Evolutionary conservation across 2,329 filamentous ascomycete species (phyloP).

Genomic region (Calonectria crousiana): DNA sequence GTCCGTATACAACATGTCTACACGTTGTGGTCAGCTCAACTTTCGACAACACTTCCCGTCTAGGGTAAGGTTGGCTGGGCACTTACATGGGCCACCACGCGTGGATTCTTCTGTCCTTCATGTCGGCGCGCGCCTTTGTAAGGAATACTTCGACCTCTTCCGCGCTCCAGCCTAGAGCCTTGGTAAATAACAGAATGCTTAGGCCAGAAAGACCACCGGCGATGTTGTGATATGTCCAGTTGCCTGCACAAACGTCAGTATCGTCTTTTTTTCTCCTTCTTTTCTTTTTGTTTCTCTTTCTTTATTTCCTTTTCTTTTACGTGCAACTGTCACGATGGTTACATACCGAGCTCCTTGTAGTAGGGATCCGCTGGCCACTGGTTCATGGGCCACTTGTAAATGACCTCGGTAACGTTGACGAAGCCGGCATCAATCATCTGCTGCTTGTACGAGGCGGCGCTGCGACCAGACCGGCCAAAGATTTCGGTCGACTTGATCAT

Average conservation of each 20-base stretch:
- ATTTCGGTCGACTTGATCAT: constrained; percentile 48
- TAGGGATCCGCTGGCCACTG: constrained; percentile 64
- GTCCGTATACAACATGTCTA: constrained; percentile 42
- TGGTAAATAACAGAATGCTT: constrained; percentile 54
- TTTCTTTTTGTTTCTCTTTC: no score
- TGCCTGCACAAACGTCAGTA: constrained; percentile 54
- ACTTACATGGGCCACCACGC: constrained; percentile 55
- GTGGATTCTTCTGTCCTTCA: constrained; percentile 51
- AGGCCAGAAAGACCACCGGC: constrained; percentile 50
- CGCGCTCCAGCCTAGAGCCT: constrained; percentile 50
- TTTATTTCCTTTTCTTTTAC: no score
- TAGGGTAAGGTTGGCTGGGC: background rate
- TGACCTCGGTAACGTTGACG: constrained; percentile 60
- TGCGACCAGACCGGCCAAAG: constrained; percentile 48
- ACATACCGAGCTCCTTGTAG: constrained; percentile 63
- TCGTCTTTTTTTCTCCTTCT: background rate
- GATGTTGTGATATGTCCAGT: constrained; percentile 50
- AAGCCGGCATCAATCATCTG: constrained; percentile 66
- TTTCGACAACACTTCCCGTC: rapidly evolving
- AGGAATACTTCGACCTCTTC: constrained; percentile 50
- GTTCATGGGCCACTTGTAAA: constrained; percentile 64
- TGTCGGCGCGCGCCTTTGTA: constrained; percentile 48
- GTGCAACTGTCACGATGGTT: background rate
- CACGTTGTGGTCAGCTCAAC: background rate
- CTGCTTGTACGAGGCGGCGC: constrained; percentile 45